Percentiles rank a stretch among this genome's conserved stretches.
These are phyloP conservation scores for Monosporascus sp. DNA, from an alignment of 2,329 filamentous ascomycete genomes.

Conservation along the genomic window DNA sequence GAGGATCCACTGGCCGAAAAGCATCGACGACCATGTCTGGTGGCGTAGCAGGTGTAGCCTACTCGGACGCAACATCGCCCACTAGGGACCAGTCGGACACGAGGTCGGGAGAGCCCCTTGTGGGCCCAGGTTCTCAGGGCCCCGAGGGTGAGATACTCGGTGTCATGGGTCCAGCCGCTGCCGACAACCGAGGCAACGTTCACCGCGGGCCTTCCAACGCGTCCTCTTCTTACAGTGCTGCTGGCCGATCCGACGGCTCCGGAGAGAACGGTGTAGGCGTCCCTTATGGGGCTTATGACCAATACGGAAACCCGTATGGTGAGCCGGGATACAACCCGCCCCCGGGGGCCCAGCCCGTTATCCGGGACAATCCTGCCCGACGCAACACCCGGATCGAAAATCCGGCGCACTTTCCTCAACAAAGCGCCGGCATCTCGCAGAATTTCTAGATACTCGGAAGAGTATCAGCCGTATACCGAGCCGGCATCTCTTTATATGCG, in stretches of 20 bases:
- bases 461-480: background rate
- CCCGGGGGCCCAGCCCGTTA: constrained; percentile 64
- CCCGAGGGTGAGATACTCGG: constrained; percentile 80
- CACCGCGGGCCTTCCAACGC: constrained; percentile 90
- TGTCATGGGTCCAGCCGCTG: constrained; percentile 69
- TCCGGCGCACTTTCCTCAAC: constrained; percentile 80
- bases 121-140: constrained; percentile 45
- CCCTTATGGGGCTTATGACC: constrained; percentile 50
- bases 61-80: constrained; percentile 71
- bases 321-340: constrained; percentile 36
- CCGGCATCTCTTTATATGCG: constrained; percentile 1
- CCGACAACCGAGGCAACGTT: constrained; percentile 65
- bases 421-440: constrained; percentile 91
- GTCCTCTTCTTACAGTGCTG: constrained; percentile 89
- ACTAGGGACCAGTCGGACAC: constrained; percentile 63
- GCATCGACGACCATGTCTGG: constrained; percentile 86
- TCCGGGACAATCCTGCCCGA: constrained; percentile 86
- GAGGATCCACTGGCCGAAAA: constrained; percentile 69
- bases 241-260: constrained; percentile 66
- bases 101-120: constrained; percentile 63
- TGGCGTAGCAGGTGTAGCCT: constrained; percentile 56
- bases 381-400: constrained; percentile 95
- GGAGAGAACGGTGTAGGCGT: constrained; percentile 44
- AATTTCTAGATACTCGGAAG: constrained; percentile 65
- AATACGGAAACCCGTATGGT: constrained; percentile 54